These are phyloP conservation scores for Aspergillus leporis DNA, from an alignment of 495 filamentous ascomycete species.

Conservation along the genomic window DNA sequence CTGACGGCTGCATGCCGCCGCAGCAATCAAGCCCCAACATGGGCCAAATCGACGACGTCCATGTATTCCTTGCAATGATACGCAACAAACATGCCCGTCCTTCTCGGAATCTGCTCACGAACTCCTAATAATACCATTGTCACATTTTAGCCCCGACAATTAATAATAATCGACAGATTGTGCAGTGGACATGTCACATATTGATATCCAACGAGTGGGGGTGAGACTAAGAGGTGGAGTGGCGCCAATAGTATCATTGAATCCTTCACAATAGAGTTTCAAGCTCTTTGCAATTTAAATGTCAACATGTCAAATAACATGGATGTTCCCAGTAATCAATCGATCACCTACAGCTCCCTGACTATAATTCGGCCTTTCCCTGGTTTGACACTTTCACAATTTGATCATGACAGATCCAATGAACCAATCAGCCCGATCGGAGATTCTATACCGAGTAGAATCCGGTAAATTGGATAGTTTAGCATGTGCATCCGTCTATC, in stretches of 20 bases:
- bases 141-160: neutral
- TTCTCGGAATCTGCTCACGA: neutral
- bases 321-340: neutral
- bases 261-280: neutral
- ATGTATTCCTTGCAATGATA: neutral
- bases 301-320: neutral
- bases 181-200: conserved; percentile 1
- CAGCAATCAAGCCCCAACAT: conserved; percentile 9
- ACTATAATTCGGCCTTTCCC: neutral
- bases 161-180: neutral
- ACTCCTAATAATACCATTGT: conserved; percentile 3
- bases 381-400: neutral
- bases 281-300: neutral
- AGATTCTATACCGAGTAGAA: conserved; percentile 8
- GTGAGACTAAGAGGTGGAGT: neutral
- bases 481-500: neutral
- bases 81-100: neutral
- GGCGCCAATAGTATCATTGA: conserved; percentile 3
- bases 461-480: neutral
- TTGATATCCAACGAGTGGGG: conserved; percentile 1
- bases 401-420: conserved; percentile 1
- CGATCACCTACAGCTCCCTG: neutral
- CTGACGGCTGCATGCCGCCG: conserved; percentile 1
- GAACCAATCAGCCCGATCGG: conserved; percentile 9
- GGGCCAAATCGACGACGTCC: neutral